Evolutionary conservation across 2,329 filamentous ascomycete genomes (phyloP), one percentile per base, ranked within the genome.

Genomic region (Alternaria conjuncta): DNA sequence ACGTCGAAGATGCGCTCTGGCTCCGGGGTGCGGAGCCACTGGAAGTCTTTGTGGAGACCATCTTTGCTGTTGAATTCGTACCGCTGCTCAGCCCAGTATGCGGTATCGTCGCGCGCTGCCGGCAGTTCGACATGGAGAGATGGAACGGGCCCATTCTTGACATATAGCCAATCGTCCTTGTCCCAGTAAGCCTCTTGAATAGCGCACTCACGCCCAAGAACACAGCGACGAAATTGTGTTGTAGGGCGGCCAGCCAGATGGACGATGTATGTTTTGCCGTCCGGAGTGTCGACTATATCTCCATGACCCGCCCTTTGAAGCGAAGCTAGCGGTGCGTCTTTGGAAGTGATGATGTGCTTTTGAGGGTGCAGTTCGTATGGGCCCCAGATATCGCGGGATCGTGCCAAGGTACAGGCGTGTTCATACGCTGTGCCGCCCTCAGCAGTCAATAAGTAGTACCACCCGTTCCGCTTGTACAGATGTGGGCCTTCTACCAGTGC

Each of bases 101-200:
- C 53, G 3, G 67, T 68, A 30, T 79, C 75, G 54, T 79, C 70
- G 9, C 73, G 71, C 11, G 66, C 60, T 5, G 67, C 74, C 1
- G 74, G 76, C 4, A 79, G 60, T 5, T 79, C 74, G 21, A 78
- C 74, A 45, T 73, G 66, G 1, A 89, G 79, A 1, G 86, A 78
- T 10, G 77, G 77, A 7, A 77, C 66, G 4, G 77, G 86, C 0
- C 87, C 87, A 58, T 86, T 80, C 74, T 89, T 89, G 47, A 89
- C 80, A 63, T 89, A 89, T 5, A 89, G 80, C 88, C 88, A 90
- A 70, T 87, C 87, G 49, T 89, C 86, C 11, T 86, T 78, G n/a
- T 62, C 66, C 88, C 88, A 90, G 72, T 83, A 85, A 0, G 84
- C 86, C 67, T 88, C 85, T 68, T 90, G 88, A 20, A 90, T 86